Evolutionary conservation across 306 rosid genomes (phyloP).

Genomic region (Pterocarpus santalinus): DNA sequence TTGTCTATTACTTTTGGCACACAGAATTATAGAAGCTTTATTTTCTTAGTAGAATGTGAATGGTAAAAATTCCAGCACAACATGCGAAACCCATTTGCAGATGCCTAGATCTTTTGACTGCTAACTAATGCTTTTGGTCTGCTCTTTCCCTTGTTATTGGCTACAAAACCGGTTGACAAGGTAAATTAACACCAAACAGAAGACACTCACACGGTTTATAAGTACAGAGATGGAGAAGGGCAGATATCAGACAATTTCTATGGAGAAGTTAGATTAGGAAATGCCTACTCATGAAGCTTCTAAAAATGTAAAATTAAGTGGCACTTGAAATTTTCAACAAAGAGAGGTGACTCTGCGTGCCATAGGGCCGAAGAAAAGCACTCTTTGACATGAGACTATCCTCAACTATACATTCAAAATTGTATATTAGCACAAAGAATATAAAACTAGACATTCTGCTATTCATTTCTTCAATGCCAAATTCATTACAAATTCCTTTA

Average conservation of each 20-base stretch:
- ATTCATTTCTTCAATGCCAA: background rate
- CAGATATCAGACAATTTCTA: no score
- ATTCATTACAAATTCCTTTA: no score
- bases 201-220: no score
- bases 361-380: background rate
- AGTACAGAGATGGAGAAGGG: no score
- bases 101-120: constrained; percentile 30
- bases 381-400: background rate
- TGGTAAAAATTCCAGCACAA: background rate
- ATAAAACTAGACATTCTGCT: background rate
- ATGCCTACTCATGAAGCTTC: no score
- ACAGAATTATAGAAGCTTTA: background rate
- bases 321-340: no score
- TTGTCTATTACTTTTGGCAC: background rate
- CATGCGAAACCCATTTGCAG: constrained; percentile 19
- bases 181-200: no score
- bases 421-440: background rate
- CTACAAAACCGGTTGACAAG: background rate
- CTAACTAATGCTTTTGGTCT: constrained; percentile 21
- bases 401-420: background rate
- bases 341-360: background rate
- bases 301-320: no score
- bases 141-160: background rate
- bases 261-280: no score
- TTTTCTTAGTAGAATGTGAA: background rate